Evolutionary conservation across 345 rosid genomes (phyloP).

Genomic region (Euphorbia peplus): DNA sequence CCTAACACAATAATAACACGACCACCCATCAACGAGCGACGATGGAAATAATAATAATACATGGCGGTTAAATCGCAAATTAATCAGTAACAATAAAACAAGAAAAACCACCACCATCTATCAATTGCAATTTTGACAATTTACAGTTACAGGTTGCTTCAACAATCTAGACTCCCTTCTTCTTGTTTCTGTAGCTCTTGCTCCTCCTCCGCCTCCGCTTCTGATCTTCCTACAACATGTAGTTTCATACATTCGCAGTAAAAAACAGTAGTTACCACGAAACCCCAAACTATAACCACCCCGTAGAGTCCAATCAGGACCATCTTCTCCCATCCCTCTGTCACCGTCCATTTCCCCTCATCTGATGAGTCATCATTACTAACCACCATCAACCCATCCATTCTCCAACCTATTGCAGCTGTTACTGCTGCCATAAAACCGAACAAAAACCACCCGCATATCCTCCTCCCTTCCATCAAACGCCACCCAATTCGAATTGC

Average conservation of each 20-base stretch:
- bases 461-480: conserved; percentile 55
- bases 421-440: conserved; percentile 40
- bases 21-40: no score
- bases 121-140: neutral
- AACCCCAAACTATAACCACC: conserved; percentile 52
- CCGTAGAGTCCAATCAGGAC: conserved; percentile 51
- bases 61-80: neutral
- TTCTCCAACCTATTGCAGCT: conserved; percentile 46
- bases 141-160: neutral
- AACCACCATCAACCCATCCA: conserved; percentile 42
- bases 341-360: conserved; percentile 20
- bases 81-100: neutral
- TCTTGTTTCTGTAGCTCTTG: neutral
- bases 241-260: conserved; percentile 54
- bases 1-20: no score
- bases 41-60: neutral
- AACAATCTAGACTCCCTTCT: neutral
- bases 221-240: conserved; percentile 14
- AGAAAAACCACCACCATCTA: neutral
- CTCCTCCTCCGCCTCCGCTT: neutral
- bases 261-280: conserved; percentile 53
- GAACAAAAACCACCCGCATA: conserved; percentile 50
- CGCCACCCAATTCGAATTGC: conserved; percentile 49
- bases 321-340: conserved; percentile 38
- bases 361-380: conserved; percentile 31